Base-by-base conservation (phyloP, 1,284 basidiomycete genomes). In the Austroboletus niveus region DNA sequence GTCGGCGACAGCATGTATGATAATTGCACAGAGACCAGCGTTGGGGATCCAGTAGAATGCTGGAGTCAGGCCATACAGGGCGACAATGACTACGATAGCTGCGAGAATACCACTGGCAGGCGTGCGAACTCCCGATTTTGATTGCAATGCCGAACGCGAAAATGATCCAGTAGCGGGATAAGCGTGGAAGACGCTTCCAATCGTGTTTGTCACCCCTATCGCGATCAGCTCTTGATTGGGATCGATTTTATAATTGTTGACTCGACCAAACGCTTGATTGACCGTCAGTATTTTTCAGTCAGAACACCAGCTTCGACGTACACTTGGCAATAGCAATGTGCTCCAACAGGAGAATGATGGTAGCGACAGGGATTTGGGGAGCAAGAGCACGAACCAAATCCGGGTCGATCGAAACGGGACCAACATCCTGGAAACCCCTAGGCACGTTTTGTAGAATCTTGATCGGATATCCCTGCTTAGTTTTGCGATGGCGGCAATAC, bases 131-230 rank as follows among this genome's bases (percentile, higher is more conserved):
- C 96, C 96, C 0, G 92, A 95, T 74, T 97, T 97, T 49, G 92
- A 88, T 74, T 98, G 94, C 69, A 99, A 79, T 1, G 96, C 96
- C 4, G 94, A 93, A 35, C 96, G 92, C 38, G 94, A 98, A 81
- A 99, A 99, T 0, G 95, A 98, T 14, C 96, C 97, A 8, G 97
- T 99, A 0, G 95, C 93, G 8, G 96, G 94, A 71, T 98, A 99
- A 2, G 93, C 96, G 52, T 84, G 82, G 70, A 98, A 97, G 58
- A 87, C 76, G 8, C 89, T 87, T 14, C 93, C 92, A 56, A 94
- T 65, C 1, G 87, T 87, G 68, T 95, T 96, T 10, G 93, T 87
- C n/a, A 98, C 94, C 40, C 97, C 96, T 58, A 99, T 98, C 39
- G 97, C 96, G 61, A 98, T 89, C 47, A 98, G 80, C 70, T 98